Conservation (phyloP, 345 rosid species). For the Arabis hirsuta region DNA sequence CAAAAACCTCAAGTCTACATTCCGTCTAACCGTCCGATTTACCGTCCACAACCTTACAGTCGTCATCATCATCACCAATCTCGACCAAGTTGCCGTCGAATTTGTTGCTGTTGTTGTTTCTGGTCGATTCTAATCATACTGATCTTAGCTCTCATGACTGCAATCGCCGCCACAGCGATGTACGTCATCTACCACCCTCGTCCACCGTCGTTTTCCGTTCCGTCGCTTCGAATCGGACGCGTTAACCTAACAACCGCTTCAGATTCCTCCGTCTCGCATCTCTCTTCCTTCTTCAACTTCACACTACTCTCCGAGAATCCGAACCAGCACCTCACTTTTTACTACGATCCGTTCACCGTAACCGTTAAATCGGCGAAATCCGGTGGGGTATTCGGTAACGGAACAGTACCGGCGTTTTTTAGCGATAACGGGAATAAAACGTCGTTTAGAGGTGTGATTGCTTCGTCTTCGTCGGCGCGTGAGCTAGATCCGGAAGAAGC, state of each 20-base stretch:
- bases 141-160: constrained; percentile 61
- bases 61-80: constrained; percentile 58
- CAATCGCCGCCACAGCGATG: constrained; percentile 72
- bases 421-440: constrained; percentile 67
- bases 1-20: constrained; percentile 59
- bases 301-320: constrained; percentile 79
- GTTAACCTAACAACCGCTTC: constrained; percentile 73
- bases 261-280: constrained; percentile 66
- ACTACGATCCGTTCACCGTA: constrained; percentile 65
- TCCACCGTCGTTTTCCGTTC: constrained; percentile 69
- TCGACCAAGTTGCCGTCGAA: constrained; percentile 61
- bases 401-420: constrained; percentile 65
- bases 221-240: constrained; percentile 71
- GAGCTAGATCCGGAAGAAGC: constrained; percentile 79
- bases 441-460: constrained; percentile 57
- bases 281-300: constrained; percentile 75
- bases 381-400: constrained; percentile 67
- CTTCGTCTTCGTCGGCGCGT: constrained; percentile 51
- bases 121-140: constrained; percentile 74
- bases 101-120: constrained; percentile 88
- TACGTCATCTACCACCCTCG: constrained; percentile 83
- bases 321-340: constrained; percentile 71
- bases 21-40: constrained; percentile 63
- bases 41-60: constrained; percentile 65
- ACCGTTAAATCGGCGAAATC: constrained; percentile 46